Evolutionary conservation across 352 stramenopile genomes (phyloP).

Genomic region (Bremia lactucae): DNA sequence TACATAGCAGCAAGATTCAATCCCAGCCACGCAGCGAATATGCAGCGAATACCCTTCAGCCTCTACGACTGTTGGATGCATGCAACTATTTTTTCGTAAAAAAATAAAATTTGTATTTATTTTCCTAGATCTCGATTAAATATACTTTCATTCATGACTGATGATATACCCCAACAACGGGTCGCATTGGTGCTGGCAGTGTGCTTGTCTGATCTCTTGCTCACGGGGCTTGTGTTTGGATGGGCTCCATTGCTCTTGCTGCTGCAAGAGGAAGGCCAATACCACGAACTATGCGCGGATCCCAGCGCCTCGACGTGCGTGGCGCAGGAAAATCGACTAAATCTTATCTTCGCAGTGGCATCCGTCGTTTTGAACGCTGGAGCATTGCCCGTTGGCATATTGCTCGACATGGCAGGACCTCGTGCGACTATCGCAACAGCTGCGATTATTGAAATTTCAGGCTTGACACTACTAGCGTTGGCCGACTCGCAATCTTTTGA

Average conservation of each 20-base stretch:
- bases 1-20: constrained; percentile 71
- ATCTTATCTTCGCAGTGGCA: constrained; percentile 78
- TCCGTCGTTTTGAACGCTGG: constrained; percentile 71
- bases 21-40: constrained; percentile 50
- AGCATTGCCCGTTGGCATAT: constrained; percentile 66
- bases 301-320: constrained; percentile 27
- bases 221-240: constrained; percentile 81
- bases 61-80: constrained; percentile 19
- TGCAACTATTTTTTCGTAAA: too few relatives aligned
- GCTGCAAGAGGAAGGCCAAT: constrained; percentile 75
- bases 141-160: too few relatives aligned
- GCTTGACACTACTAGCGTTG: constrained; percentile 55
- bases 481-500: constrained; percentile 69
- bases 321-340: constrained; percentile 76
- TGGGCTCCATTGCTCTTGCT: constrained; percentile 80
- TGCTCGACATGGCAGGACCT: constrained; percentile 60
- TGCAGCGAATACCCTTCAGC: constrained; percentile 42
- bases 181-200: constrained; percentile 60
- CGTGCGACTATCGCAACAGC: constrained; percentile 40
- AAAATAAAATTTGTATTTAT: too few relatives aligned
- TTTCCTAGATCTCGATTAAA: too few relatives aligned
- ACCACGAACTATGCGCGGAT: constrained; percentile 54
- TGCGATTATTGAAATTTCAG: constrained; percentile 55
- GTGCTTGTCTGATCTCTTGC: constrained; percentile 67
- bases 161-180: constrained; percentile 28